phyloP scores from a whole-genome alignment of 73 alveolate genomes.

The Tetrahymena elliotti region DNA sequence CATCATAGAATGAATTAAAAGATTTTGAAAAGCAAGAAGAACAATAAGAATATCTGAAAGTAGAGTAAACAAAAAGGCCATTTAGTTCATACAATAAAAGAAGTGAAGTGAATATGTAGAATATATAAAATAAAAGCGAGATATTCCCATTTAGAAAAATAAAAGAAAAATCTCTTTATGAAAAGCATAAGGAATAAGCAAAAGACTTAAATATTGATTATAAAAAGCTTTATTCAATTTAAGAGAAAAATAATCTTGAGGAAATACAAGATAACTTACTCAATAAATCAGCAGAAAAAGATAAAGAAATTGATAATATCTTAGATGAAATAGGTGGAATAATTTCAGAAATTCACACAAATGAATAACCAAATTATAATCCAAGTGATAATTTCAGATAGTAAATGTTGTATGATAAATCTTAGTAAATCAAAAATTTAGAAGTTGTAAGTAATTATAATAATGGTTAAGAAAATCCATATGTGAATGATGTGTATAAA shows the following conservation, averaged over 20 bases:
- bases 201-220: not conserved
- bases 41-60: not conserved
- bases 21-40: not conserved
- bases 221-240: not conserved
- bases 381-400: not conserved
- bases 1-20: not conserved
- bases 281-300: not conserved
- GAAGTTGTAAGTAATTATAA: not conserved
- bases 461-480: not conserved
- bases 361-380: not conserved
- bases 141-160: not conserved
- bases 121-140: not conserved
- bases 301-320: not conserved
- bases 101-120: not conserved
- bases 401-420: not conserved
- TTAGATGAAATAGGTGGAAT: not conserved
- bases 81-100: not conserved
- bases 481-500: not conserved
- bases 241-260: not conserved
- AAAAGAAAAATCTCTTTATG: not conserved
- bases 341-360: not conserved
- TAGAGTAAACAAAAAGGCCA: not conserved
- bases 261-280: not conserved
- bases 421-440: not conserved
- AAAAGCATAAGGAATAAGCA: not conserved